phyloP scores from a whole-genome alignment of 2,329 filamentous ascomycete genomes.

The Aspergillus carbonarius region DNA sequence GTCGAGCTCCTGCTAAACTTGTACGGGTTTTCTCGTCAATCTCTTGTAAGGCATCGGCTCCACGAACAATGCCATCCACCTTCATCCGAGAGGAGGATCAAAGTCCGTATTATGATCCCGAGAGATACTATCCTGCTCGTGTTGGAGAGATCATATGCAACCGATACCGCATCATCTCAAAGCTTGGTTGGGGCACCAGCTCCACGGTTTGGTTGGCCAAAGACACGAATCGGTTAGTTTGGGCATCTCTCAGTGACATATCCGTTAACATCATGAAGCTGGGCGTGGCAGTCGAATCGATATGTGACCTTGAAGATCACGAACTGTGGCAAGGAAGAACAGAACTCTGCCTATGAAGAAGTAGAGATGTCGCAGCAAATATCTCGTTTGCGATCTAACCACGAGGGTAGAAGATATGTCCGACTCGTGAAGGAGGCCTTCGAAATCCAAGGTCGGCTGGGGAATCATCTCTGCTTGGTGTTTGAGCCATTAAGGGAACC shows the following conservation, averaged over 20 bases:
- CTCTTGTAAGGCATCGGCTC: too few relatives aligned
- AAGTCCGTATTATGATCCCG: constrained; percentile 11
- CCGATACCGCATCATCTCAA: constrained; percentile 35
- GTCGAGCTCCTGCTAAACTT: too few relatives aligned
- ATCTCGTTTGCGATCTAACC: constrained; percentile 22
- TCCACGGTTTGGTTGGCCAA: constrained; percentile 39
- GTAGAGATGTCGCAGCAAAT: constrained; percentile 29
- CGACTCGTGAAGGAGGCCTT: constrained; percentile 32
- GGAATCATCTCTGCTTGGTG: constrained; percentile 37
- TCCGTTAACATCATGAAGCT: constrained; percentile 12
- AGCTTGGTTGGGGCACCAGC: constrained; percentile 37
- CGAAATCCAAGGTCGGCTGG: constrained; percentile 20
- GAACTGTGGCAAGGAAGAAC: constrained; percentile 18
- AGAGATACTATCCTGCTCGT: constrained; percentile 17
- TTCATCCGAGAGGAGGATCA: constrained; percentile 11
- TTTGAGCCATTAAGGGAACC: constrained; percentile 40
- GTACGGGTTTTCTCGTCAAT: too few relatives aligned
- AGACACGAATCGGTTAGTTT: constrained; percentile 16
- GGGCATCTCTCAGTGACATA: not conserved
- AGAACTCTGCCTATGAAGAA: constrained; percentile 21
- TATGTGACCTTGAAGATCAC: constrained; percentile 34
- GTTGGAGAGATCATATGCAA: constrained; percentile 14
- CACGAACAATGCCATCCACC: too few relatives aligned
- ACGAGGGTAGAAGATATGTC: constrained; percentile 20
- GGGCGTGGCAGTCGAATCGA: constrained; percentile 15